A percentile compares a stretch with the other conserved stretches of the same genome.
These are phyloP conservation scores for Chloranthus sessilifolius DNA, from an alignment of 164 flowering plant genomes.

Conservation along the genomic window DNA sequence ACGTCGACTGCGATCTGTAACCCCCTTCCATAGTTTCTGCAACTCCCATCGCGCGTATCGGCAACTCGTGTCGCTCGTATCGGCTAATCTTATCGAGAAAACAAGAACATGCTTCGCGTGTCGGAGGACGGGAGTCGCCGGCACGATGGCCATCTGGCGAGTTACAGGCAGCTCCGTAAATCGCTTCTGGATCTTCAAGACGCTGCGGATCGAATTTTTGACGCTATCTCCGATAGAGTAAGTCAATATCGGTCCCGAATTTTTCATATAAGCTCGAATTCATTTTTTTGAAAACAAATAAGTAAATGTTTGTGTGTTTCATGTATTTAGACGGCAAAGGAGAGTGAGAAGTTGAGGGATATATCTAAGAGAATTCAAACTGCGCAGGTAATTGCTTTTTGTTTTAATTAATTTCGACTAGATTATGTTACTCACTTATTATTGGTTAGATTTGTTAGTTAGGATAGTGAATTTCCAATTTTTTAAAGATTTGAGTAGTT, in stretches of 20 bases:
- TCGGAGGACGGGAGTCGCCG: constrained; percentile 20
- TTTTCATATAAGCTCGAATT: background rate
- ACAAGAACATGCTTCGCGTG: constrained; percentile 21
- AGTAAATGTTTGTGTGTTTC: too few species aligned
- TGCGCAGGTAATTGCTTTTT: constrained; percentile 23
- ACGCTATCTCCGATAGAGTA: constrained; percentile 18
- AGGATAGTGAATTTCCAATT: too few species aligned
- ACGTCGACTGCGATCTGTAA: too few species aligned
- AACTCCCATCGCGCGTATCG: too few species aligned
- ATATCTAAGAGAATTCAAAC: constrained; percentile 15
- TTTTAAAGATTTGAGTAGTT: too few species aligned
- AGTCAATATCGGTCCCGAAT: background rate
- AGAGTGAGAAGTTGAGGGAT: constrained; percentile 15
- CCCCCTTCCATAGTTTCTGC: background rate
- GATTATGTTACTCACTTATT: too few species aligned
- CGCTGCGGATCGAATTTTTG: constrained; percentile 23
- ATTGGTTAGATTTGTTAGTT: too few species aligned
- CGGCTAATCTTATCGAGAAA: too few species aligned
- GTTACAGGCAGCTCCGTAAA: constrained; percentile 16
- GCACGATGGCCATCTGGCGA: constrained; percentile 12
- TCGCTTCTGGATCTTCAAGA: constrained; percentile 21
- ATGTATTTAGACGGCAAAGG: constrained; percentile 14
- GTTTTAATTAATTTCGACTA: too few species aligned
- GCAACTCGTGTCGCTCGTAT: too few species aligned
- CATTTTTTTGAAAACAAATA: background rate